A percentile compares a stretch with the other conserved stretches of the same genome.
These are phyloP conservation scores for Paramecium sonneborni DNA, from an alignment of 73 alveolate genomes.

Conservation along the genomic window DNA sequence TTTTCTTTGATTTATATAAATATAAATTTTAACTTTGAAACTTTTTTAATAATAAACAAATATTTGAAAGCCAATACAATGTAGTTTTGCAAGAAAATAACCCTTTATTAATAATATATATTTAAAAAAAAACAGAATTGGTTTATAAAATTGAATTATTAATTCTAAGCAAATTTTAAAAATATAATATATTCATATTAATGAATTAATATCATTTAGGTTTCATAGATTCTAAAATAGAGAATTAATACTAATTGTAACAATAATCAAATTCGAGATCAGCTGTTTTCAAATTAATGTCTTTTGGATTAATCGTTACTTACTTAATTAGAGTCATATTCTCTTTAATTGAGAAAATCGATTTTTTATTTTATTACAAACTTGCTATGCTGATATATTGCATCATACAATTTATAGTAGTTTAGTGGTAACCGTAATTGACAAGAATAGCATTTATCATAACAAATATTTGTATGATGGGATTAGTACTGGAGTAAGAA, in stretches of 20 bases:
- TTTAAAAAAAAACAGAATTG: neutral
- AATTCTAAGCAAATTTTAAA: neutral
- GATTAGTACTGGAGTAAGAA: neutral
- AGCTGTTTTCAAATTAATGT: neutral
- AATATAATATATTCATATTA: neutral
- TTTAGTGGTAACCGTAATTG: neutral
- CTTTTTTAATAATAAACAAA: neutral
- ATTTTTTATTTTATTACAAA: neutral
- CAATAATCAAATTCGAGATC: neutral
- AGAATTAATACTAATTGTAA: neutral
- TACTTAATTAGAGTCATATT: neutral
- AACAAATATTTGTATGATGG: neutral
- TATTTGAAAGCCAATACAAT: neutral
- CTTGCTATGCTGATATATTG: neutral
- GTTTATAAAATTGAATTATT: neutral
- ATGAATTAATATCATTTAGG: neutral
- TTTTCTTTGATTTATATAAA: neutral
- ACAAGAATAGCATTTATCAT: neutral
- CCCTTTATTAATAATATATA: neutral
- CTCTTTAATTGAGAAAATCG: neutral
- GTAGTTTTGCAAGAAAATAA: neutral
- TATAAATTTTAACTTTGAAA: neutral
- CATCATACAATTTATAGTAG: neutral
- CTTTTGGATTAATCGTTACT: neutral
- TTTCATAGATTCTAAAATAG: neutral